Conservation (phyloP, 2,329 filamentous ascomycete species). For the Moelleriella libera region DNA sequence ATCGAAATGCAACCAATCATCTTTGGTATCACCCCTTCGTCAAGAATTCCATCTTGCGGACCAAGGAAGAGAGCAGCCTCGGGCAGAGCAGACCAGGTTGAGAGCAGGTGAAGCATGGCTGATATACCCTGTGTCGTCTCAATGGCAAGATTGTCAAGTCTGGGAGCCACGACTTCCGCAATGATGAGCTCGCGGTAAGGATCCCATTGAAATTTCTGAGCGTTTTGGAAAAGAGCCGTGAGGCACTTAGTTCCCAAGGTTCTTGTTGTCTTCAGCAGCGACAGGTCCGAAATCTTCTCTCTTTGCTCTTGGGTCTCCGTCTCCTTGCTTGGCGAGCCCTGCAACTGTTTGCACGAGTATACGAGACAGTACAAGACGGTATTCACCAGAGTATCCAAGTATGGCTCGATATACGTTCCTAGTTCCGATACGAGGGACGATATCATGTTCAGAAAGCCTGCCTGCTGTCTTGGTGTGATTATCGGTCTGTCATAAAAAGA, state of each 20-base stretch:
- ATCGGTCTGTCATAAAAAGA: slow-evolving; percentile 42
- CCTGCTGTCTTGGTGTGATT: slow-evolving; percentile 61
- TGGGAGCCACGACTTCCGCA: slow-evolving; percentile 59
- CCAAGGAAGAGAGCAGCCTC: slow-evolving; percentile 54
- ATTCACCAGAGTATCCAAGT: slow-evolving; percentile 55
- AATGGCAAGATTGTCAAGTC: slow-evolving; percentile 61
- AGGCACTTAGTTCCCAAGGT: slow-evolving; percentile 73
- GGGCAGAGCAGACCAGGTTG: slow-evolving; percentile 61
- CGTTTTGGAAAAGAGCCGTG: slow-evolving; percentile 62
- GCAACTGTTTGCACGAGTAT: slow-evolving; percentile 48
- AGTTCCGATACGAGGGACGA: slow-evolving; percentile 76
- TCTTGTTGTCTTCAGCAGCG: slow-evolving; percentile 51
- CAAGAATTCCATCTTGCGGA: slow-evolving; percentile 22
- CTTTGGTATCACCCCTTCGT: slow-evolving; percentile 51
- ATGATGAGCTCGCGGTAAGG: slow-evolving; percentile 59
- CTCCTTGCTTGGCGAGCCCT: slow-evolving; percentile 20
- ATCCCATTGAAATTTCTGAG: slow-evolving; percentile 56
- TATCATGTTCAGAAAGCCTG: slow-evolving; percentile 86
- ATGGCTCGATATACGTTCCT: slow-evolving; percentile 56
- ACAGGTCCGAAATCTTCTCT: slow-evolving; percentile 30
- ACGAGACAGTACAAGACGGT: slow-evolving; percentile 72
- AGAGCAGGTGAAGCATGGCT: slow-evolving; percentile 65
- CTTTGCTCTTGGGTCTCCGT: slow-evolving; percentile 24
- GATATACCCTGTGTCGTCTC: slow-evolving; percentile 89
- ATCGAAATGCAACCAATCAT: slow-evolving; percentile 60